These are phyloP conservation scores for Nakazawaea wyomingensis DNA, from an alignment of 805 yeast genomes.

Conservation along the genomic window DNA sequence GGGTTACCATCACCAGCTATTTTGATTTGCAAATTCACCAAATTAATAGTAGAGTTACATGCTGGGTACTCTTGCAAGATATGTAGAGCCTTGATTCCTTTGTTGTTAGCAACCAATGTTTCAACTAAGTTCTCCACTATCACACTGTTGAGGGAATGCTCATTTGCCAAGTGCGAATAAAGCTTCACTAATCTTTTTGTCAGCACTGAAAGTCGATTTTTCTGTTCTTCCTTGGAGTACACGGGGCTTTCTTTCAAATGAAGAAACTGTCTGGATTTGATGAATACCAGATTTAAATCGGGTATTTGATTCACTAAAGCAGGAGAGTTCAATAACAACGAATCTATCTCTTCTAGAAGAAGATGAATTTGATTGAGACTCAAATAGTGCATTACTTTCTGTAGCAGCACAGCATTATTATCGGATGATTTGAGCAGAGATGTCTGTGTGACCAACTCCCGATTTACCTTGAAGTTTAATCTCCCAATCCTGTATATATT, in stretches of 20 bases:
- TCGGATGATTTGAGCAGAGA: neutral
- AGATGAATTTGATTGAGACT: neutral
- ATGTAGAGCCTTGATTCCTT: neutral
- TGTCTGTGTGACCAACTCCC: constrained; percentile 1
- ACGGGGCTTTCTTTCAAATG: neutral
- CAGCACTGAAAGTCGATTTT: neutral
- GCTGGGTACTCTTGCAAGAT: neutral
- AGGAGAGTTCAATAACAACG: neutral
- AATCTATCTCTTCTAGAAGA: constrained; percentile 1
- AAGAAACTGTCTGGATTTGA: neutral
- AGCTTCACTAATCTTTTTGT: neutral
- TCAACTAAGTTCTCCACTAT: constrained; percentile 1
- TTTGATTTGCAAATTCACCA: constrained; percentile 17
- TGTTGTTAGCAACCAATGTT: constrained; percentile 2
- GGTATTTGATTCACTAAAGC: neutral
- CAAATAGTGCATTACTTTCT: neutral
- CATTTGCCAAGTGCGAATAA: neutral
- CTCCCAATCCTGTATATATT: neutral
- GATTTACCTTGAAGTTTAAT: neutral
- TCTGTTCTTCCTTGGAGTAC: neutral
- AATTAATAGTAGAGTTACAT: neutral
- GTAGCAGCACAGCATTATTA: neutral
- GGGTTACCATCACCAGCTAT: constrained; percentile 21
- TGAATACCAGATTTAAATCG: neutral
- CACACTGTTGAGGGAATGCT: neutral